phyloP scores from a whole-genome alignment of 306 rosid genomes.

The Mimosa pudica region DNA sequence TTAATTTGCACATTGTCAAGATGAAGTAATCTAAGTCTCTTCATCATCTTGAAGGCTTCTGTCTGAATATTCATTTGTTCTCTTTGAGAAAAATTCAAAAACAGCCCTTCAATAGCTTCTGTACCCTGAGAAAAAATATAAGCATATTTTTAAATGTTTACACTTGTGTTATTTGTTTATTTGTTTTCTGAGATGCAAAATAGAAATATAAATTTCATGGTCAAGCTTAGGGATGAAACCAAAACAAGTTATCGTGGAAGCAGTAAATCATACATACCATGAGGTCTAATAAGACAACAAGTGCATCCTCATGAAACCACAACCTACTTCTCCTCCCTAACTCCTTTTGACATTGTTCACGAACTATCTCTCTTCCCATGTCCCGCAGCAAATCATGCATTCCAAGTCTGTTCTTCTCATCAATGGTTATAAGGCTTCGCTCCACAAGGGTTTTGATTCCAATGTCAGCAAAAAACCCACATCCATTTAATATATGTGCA shows the following conservation, averaged over 20 bases:
- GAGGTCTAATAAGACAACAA: neutral
- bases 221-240: neutral
- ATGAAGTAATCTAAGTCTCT: conserved; percentile 41
- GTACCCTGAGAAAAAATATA: conserved; percentile 37
- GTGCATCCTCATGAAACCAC: neutral
- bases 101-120: conserved; percentile 32
- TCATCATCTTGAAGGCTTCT: conserved; percentile 34
- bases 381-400: conserved; percentile 7
- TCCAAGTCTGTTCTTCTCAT: neutral
- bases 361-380: conserved; percentile 19
- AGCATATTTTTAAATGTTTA: neutral
- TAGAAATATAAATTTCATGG: neutral
- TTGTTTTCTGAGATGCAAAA: neutral
- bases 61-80: neutral
- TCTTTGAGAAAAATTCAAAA: conserved; percentile 12
- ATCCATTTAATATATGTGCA: conserved; percentile 1
- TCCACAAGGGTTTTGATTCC: neutral
- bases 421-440: neutral
- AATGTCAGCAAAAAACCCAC: neutral
- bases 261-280: neutral
- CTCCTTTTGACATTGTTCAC: neutral
- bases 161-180: neutral
- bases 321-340: neutral
- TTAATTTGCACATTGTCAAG: conserved; percentile 25
- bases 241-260: neutral